These are phyloP conservation scores for Dipodascus albidus DNA, from an alignment of 805 yeast genomes.

Conservation along the genomic window DNA sequence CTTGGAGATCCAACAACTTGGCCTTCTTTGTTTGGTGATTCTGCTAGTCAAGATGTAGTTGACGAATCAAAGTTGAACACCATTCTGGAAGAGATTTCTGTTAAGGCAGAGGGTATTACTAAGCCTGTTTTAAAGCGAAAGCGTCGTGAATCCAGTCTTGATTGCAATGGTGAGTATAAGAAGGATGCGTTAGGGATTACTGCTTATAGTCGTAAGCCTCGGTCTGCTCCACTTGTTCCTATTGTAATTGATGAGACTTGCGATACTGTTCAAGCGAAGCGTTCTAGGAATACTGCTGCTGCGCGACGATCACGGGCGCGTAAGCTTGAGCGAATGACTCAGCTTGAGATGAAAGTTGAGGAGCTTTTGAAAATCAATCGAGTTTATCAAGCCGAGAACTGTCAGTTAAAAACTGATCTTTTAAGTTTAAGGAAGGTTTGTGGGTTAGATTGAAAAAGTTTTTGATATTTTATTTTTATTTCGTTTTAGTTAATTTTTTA, in stretches of 20 bases:
- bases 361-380: conserved; percentile 46
- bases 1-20: conserved; percentile 19
- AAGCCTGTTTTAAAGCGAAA: conserved; percentile 3
- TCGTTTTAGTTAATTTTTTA: background rate
- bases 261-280: conserved; percentile 68
- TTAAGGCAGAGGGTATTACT: background rate
- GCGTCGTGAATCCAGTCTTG: conserved; percentile 3
- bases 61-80: too few relatives aligned
- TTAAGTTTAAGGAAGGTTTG: background rate
- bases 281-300: conserved; percentile 97
- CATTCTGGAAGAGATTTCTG: background rate
- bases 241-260: conserved; percentile 39
- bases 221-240: conserved; percentile 61
- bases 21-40: conserved; percentile 24
- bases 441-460: background rate
- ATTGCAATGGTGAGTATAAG: conserved; percentile 19
- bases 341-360: conserved; percentile 67
- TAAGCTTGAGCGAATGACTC: conserved; percentile 79
- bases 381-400: conserved; percentile 51
- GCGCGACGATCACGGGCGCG: conserved; percentile 93
- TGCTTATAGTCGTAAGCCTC: conserved; percentile 66
- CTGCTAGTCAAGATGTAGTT: too few relatives aligned
- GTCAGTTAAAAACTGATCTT: conserved; percentile 32
- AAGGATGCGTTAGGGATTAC: conserved; percentile 67
- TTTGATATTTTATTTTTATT: background rate